phyloP scores from a whole-genome alignment of 441 rosid genomes.

The Eruca vesicaria region DNA sequence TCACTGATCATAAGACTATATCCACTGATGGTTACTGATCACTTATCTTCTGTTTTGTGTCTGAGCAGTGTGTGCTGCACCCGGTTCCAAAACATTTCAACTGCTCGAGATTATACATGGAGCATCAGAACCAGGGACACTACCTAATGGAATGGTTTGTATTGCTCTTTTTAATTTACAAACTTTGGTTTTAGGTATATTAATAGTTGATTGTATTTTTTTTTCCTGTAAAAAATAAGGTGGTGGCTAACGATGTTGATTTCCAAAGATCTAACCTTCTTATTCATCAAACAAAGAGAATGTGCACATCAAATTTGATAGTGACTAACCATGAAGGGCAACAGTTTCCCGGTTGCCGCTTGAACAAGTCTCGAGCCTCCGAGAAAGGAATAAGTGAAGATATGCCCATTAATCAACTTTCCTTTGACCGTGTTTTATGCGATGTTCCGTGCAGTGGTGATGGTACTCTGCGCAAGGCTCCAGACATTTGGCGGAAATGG shows the following conservation, averaged over 20 bases:
- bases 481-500: conserved; percentile 98
- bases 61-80: conserved; percentile 93
- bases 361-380: conserved; percentile 51
- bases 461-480: conserved; percentile 96
- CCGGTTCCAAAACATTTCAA: conserved; percentile 97
- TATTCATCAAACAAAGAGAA: conserved; percentile 92
- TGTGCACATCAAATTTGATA: conserved; percentile 90
- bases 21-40: conserved; percentile 2
- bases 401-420: conserved; percentile 50
- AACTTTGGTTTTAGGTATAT: conserved; percentile 7
- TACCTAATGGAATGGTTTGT: conserved; percentile 48
- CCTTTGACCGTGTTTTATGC: conserved; percentile 89
- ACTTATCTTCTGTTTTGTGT: not conserved
- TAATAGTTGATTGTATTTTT: conserved; percentile 31
- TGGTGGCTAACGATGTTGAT: conserved; percentile 88
- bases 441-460: conserved; percentile 99
- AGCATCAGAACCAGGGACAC: conserved; percentile 60
- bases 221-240: conserved; percentile 42
- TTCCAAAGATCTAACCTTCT: conserved; percentile 96
- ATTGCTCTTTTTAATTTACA: not conserved
- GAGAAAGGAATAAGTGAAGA: conserved; percentile 41
- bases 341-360: conserved; percentile 86
- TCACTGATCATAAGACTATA: not conserved
- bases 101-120: conserved; percentile 87
- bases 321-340: conserved; percentile 96